These are phyloP conservation scores for Bauhinia variegata DNA, from an alignment of 306 rosid species.

Conservation along the genomic window DNA sequence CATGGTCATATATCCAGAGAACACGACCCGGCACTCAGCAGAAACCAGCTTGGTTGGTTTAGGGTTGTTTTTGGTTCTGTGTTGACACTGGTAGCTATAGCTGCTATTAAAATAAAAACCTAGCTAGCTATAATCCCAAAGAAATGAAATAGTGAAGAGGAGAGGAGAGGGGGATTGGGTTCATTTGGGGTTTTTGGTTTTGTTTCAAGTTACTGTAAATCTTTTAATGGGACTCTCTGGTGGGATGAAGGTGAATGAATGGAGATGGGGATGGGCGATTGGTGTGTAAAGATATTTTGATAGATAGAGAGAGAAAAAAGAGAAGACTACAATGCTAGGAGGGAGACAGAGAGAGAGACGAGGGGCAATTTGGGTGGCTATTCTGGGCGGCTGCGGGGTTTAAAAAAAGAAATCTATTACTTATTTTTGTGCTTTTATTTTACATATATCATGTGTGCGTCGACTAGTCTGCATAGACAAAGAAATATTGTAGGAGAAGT, in stretches of 20 bases:
- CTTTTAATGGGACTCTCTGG: constrained; percentile 63
- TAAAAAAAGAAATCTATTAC: constrained; percentile 41
- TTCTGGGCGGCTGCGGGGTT: constrained; percentile 84
- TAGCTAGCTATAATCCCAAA: too few relatives aligned
- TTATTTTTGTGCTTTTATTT: not conserved
- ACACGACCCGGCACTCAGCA: constrained; percentile 5
- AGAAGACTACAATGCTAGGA: not conserved
- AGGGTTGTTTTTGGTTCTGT: constrained; percentile 34
- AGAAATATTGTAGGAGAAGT: too few relatives aligned
- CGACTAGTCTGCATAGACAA: too few relatives aligned
- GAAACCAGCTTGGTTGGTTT: not conserved
- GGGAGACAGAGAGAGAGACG: too few relatives aligned
- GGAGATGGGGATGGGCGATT: constrained; percentile 43
- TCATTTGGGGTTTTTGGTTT: constrained; percentile 30
- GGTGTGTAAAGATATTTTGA: constrained; percentile 50
- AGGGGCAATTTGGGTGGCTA: constrained; percentile 82
- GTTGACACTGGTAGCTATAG: too few relatives aligned
- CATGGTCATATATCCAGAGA: constrained; percentile 30
- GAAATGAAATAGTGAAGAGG: constrained; percentile 46
- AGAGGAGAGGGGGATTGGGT: constrained; percentile 19
- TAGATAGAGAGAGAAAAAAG: constrained; percentile 34
- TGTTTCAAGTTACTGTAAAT: constrained; percentile 33
- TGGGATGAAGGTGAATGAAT: constrained; percentile 50
- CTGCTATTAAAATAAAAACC: too few relatives aligned
- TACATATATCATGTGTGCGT: too few relatives aligned